Conservation (phyloP, 2,329 filamentous ascomycete species). For the Venturia asperata region DNA sequence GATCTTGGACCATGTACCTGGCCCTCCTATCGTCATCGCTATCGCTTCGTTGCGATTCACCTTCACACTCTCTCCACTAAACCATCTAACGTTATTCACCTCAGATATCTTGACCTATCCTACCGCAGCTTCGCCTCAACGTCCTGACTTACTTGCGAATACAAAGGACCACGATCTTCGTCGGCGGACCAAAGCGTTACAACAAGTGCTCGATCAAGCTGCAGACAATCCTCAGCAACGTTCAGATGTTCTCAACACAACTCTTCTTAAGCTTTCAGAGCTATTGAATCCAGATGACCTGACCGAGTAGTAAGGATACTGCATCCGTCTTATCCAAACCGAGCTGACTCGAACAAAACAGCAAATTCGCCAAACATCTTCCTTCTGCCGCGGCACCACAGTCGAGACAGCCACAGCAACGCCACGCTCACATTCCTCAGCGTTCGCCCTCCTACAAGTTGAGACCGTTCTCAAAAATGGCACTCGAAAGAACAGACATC, state of each 20-base stretch:
- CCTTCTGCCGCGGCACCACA: not conserved
- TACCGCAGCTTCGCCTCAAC: constrained; percentile 34
- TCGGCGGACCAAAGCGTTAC: constrained; percentile 27
- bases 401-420: not conserved
- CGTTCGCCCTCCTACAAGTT: constrained; percentile 27
- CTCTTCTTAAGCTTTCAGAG: constrained; percentile 65
- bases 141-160: constrained; percentile 32
- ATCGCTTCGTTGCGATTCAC: not conserved
- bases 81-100: constrained; percentile 11
- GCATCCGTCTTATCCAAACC: constrained; percentile 13
- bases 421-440: constrained; percentile 1
- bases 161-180: constrained; percentile 22
- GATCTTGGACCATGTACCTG: not conserved
- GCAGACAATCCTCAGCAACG: constrained; percentile 51
- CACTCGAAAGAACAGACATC: constrained; percentile 39
- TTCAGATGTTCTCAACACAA: constrained; percentile 62
- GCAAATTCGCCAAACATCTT: constrained; percentile 18
- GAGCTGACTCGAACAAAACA: constrained; percentile 16
- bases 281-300: constrained; percentile 65
- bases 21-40: not conserved
- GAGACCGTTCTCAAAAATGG: constrained; percentile 49
- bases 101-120: constrained; percentile 42
- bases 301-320: constrained; percentile 55
- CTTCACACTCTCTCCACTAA: not conserved
- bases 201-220: constrained; percentile 63